Percentiles rank a stretch among this genome's conserved stretches.
phyloP scores from a whole-genome alignment of 805 yeast species.

The Blastobotrys muscicola region DNA sequence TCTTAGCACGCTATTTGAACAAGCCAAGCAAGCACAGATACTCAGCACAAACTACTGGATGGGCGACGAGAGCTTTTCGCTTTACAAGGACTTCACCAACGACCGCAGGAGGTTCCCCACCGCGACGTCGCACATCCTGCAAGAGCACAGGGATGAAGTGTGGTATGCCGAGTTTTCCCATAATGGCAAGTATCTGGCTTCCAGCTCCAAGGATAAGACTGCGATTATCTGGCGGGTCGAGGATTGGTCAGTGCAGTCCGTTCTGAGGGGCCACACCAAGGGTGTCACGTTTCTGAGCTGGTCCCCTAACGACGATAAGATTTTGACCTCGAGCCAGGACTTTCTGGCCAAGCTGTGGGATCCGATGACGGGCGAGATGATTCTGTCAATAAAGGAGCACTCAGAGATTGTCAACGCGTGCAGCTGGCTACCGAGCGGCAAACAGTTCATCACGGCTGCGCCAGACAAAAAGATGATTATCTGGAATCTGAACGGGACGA shows the following conservation, averaged over 20 bases:
- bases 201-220: conserved; percentile 61
- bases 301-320: conserved; percentile 59
- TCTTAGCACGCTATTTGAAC: conserved; percentile 40
- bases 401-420: conserved; percentile 37
- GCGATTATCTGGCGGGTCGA: conserved; percentile 56
- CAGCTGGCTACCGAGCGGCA: conserved; percentile 57
- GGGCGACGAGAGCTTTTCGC: conserved; percentile 19
- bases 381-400: conserved; percentile 17
- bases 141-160: conserved; percentile 59
- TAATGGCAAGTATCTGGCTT: conserved; percentile 64
- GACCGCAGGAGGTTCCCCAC: conserved; percentile 22
- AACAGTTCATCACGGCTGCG: conserved; percentile 58
- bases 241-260: conserved; percentile 27
- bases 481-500: conserved; percentile 30
- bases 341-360: conserved; percentile 64
- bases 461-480: conserved; percentile 58
- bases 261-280: conserved; percentile 22
- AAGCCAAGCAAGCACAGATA: conserved; percentile 41
- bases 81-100: conserved; percentile 31
- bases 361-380: conserved; percentile 32
- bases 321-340: conserved; percentile 68
- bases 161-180: conserved; percentile 79
- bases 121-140: conserved; percentile 36
- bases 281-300: conserved; percentile 53
- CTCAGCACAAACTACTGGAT: conserved; percentile 23